A percentile compares a stretch with the other conserved stretches of the same genome.
phyloP scores from a whole-genome alignment of 2,329 filamentous ascomycete genomes.

The Alternaria rosae region DNA sequence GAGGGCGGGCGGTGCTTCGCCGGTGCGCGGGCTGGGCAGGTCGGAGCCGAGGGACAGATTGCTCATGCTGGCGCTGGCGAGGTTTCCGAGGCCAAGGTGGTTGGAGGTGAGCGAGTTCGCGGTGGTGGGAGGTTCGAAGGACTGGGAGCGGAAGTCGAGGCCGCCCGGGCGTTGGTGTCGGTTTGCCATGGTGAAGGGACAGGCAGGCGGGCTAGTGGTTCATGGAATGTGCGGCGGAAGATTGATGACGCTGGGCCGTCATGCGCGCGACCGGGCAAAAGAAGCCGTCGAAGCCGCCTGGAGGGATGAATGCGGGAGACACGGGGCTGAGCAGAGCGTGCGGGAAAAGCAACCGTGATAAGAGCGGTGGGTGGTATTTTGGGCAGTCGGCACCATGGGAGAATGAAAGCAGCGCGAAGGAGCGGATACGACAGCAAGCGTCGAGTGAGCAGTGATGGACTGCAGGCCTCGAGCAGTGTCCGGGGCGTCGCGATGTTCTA shows the following conservation, averaged over 20 bases:
- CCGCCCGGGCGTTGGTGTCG: slow-evolving; percentile 40
- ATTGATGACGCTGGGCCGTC: slow-evolving; percentile 35
- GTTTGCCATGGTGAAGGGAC: slow-evolving; percentile 36
- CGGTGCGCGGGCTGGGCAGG: slow-evolving; percentile 59
- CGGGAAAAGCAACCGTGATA: slow-evolving; percentile 13
- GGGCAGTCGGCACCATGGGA: slow-evolving; percentile 10
- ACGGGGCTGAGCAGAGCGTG: slow-evolving; percentile 15
- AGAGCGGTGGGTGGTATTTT: slow-evolving; percentile 8
- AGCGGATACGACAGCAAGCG: slow-evolving; percentile 37
- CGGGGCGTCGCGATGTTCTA: slow-evolving; percentile 17
- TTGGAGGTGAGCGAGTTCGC: slow-evolving; percentile 2
- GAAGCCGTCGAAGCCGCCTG: slow-evolving; percentile 1
- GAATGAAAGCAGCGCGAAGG: slow-evolving; percentile 34
- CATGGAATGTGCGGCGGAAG: slow-evolving; percentile 31
- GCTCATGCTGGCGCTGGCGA: slow-evolving; percentile 41
- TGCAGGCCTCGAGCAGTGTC: slow-evolving; percentile 2
- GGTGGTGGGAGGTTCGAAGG: slow-evolving; percentile 40
- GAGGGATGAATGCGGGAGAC: background rate
- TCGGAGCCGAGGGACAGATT: slow-evolving; percentile 43
- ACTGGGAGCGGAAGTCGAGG: slow-evolving; percentile 44
- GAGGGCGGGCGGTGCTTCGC: slow-evolving; percentile 79
- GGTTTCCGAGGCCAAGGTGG: slow-evolving; percentile 15
- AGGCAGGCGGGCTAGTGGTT: slow-evolving; percentile 19
- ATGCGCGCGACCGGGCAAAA: slow-evolving; percentile 43
- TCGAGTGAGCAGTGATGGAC: slow-evolving; percentile 12